These are phyloP conservation scores for Mycena maculata DNA, from an alignment of 768 basidiomycete species.

Conservation along the genomic window DNA sequence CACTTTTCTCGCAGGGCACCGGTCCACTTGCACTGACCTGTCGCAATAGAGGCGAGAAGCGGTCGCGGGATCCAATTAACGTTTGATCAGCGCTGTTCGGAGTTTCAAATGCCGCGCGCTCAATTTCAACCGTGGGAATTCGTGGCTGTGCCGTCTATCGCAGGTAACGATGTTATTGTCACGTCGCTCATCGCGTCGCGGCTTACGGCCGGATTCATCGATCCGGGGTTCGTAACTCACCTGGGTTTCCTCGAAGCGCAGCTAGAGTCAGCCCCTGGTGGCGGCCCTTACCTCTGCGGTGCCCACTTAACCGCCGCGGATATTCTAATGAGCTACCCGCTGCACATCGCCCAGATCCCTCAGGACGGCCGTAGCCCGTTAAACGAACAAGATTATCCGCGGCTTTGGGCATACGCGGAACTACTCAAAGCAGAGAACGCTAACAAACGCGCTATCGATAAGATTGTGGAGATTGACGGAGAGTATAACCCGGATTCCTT, in stretches of 20 bases:
- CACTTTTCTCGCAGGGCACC: no score
- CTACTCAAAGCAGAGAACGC: slow-evolving; percentile 11
- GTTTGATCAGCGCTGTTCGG: no score
- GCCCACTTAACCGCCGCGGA: slow-evolving; percentile 16
- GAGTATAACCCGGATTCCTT: slow-evolving; percentile 8
- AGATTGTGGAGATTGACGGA: slow-evolving; percentile 21
- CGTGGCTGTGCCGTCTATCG: not conserved
- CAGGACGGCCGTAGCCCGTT: slow-evolving; percentile 11
- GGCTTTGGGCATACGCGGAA: slow-evolving; percentile 20
- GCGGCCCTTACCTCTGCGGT: slow-evolving; percentile 25
- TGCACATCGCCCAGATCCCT: not conserved
- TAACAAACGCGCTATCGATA: slow-evolving; percentile 1
- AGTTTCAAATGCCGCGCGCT: no score
- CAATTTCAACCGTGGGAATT: no score
- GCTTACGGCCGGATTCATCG: not conserved
- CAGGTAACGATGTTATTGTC: slow-evolving; percentile 3
- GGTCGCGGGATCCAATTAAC: no score
- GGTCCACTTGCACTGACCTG: no score
- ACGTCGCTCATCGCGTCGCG: slow-evolving; percentile 3
- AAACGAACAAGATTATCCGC: slow-evolving; percentile 8
- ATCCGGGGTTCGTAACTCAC: not conserved
- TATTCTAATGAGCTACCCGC: slow-evolving; percentile 19
- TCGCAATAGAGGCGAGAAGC: no score
- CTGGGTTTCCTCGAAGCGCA: slow-evolving; percentile 14
- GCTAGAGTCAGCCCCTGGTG: slow-evolving; percentile 13